These are phyloP conservation scores for Anastatica hierochuntica DNA, from an alignment of 345 rosid genomes.

Conservation along the genomic window DNA sequence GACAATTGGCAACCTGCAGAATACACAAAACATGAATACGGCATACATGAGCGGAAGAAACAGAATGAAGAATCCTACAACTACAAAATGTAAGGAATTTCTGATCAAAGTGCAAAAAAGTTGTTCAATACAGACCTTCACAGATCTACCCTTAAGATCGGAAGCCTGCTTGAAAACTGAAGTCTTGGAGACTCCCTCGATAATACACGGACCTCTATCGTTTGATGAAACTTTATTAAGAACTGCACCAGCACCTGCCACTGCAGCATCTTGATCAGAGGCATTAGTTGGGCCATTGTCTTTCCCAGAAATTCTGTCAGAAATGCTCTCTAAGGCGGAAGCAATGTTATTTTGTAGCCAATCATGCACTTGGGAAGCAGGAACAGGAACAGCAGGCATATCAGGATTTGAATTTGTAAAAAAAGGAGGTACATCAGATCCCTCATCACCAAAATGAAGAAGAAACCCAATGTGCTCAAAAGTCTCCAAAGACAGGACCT, in stretches of 20 bases:
- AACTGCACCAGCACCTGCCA: constrained; percentile 57
- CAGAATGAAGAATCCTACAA: too few relatives aligned
- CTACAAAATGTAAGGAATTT: constrained; percentile 5
- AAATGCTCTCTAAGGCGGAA: constrained; percentile 59
- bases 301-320: constrained; percentile 70
- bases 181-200: constrained; percentile 92
- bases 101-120: constrained; percentile 1
- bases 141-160: constrained; percentile 80
- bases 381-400: constrained; percentile 83
- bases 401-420: constrained; percentile 91
- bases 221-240: constrained; percentile 45
- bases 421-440: constrained; percentile 66
- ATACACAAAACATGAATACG: constrained; percentile 11
- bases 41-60: constrained; percentile 3
- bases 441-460: constrained; percentile 79
- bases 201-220: constrained; percentile 55
- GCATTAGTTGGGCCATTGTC: constrained; percentile 65
- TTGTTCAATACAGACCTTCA: constrained; percentile 53
- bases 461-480: constrained; percentile 96
- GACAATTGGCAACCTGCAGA: constrained; percentile 85
- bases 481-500: constrained; percentile 89
- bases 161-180: constrained; percentile 80
- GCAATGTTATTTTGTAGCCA: constrained; percentile 76
- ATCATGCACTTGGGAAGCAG: constrained; percentile 70
- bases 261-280: constrained; percentile 72